phyloP scores from a whole-genome alignment of 2,329 filamentous ascomycete genomes.

The Fusarium pilosicola region DNA sequence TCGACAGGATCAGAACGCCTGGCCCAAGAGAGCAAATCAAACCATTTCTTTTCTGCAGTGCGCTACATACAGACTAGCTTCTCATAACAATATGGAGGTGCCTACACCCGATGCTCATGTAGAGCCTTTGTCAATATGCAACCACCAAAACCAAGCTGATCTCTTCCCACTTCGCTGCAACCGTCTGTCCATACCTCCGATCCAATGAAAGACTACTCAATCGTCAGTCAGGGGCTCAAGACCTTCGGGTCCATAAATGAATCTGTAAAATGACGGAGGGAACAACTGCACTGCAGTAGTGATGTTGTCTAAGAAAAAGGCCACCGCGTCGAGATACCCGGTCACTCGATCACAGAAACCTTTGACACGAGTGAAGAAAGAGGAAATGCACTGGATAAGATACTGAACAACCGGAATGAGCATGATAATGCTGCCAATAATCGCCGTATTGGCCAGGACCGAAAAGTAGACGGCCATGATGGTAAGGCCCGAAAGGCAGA shows the following conservation, averaged over 20 bases:
- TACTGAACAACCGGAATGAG: not conserved
- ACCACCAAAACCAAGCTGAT: fast-evolving
- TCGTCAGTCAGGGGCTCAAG: not conserved
- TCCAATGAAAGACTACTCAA: fast-evolving
- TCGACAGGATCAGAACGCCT: fast-evolving
- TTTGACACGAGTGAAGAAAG: fast-evolving
- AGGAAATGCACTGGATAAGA: fast-evolving
- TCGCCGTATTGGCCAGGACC: not conserved
- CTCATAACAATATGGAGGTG: fast-evolving
- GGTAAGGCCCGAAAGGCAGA: not conserved
- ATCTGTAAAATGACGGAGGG: not conserved
- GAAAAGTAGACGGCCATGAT: not conserved
- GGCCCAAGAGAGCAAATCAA: fast-evolving
- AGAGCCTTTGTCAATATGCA: fast-evolving
- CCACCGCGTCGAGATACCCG: not conserved
- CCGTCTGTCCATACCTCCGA: fast-evolving
- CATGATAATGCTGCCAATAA: not conserved
- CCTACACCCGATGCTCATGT: fast-evolving
- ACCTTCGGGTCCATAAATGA: not conserved
- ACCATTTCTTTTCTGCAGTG: too few species aligned
- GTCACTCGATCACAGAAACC: fast-evolving
- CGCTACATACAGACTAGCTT: not conserved
- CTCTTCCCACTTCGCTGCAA: fast-evolving
- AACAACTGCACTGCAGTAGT: not conserved
- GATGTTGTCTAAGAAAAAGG: not conserved